Evolutionary conservation across 345 rosid species (phyloP).

Genomic region (Boechera retrofracta): DNA sequence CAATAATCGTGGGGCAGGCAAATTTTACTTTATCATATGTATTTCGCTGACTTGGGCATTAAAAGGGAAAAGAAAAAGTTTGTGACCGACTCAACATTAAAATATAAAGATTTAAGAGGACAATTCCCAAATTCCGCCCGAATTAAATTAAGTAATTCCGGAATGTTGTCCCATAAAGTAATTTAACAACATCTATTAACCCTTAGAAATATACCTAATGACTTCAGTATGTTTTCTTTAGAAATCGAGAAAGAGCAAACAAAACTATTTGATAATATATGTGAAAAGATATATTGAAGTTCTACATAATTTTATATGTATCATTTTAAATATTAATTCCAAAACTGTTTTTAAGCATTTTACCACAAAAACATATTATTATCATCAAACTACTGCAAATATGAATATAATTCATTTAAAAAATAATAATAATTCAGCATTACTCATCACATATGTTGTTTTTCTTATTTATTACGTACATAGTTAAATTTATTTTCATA

Average conservation of each 20-base stretch:
- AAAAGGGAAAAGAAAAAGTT: not conserved
- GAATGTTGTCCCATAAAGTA: slow-evolving; percentile 33
- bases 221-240: not conserved
- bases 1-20: slow-evolving; percentile 41
- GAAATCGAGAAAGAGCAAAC: no score
- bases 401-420: not conserved
- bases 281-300: no score
- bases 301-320: not conserved
- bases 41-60: slow-evolving; percentile 38
- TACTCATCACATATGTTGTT: not conserved
- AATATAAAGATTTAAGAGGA: slow-evolving; percentile 29
- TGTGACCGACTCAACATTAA: slow-evolving; percentile 28
- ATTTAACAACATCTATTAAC: not conserved
- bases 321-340: not conserved
- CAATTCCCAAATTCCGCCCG: slow-evolving; percentile 32
- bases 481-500: not conserved
- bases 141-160: slow-evolving; percentile 29
- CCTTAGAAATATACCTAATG: not conserved
- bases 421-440: not conserved
- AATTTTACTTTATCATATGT: slow-evolving; percentile 28
- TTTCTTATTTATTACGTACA: not conserved
- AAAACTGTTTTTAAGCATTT: not conserved
- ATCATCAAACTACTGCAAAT: not conserved
- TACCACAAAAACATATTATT: not conserved
- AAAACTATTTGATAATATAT: not conserved